Evolutionary conservation across 257 asterid species (phyloP), one percentile per base, ranked within the genome.

Genomic region (Solanum pinnatisectum): DNA sequence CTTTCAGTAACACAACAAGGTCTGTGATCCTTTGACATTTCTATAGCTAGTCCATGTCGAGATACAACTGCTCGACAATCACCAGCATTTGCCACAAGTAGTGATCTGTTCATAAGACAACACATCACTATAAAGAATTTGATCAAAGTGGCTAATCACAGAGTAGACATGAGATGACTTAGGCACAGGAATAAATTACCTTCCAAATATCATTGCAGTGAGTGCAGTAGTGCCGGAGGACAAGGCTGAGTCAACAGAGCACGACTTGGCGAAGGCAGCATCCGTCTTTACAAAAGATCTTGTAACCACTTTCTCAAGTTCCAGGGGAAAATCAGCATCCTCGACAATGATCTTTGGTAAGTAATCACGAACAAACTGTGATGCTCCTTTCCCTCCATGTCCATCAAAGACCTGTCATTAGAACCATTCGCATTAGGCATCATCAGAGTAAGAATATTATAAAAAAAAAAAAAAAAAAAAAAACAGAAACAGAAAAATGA

Each of bases 201-300:
- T 92, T 88, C 98, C 99, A 77, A 93, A 96, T 84, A 96, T 94
- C 95, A 95, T 94, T 83, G 98, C 99, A 49, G 98, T 95, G 68
- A 96, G 93, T 27, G 98, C 99, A 71, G 99, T 96, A 4, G 99
- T 96, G 90, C 99, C 99, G 36, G 98, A 95, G 44, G 99, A 93
- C 87, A 93, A 90, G 14, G 95, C 85, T 32, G 96, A 92, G 89
- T 95, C 96, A 27, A 91, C 82, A 73, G 92, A 93, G 89, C 98
- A 96, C 23, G 98, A 93, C 87, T 91, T 90, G 32, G 96, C 98
- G 72, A 96, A 94, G 73, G 96, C 94, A 89, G 93, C 88, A 93
- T 96, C 98, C 3, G 93, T 92, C 92, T 96, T 92, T 91, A 91
- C 84, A 84, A 95, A 96, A 78, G 99, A 95, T 91, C 96, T 93